A percentile compares a stretch with the other conserved stretches of the same genome.
Evolutionary conservation across 2,329 filamentous ascomycete genomes (phyloP).

Genomic region (Neofusicoccum kwambonambiense): DNA sequence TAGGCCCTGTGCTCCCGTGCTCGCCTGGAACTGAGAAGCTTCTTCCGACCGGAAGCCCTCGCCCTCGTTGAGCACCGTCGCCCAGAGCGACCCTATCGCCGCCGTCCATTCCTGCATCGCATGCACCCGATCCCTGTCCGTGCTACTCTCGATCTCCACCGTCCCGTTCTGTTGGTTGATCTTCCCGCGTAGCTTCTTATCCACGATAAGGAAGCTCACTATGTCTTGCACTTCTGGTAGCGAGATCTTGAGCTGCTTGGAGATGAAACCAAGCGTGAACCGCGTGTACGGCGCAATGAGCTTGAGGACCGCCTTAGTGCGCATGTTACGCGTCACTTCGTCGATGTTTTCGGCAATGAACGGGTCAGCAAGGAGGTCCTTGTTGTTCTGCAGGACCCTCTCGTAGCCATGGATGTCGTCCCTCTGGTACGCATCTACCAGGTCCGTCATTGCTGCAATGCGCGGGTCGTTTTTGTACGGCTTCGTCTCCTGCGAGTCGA

Average conservation of each 20-base stretch:
- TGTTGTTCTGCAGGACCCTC: conserved; percentile 79
- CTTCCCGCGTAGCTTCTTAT: conserved; percentile 80
- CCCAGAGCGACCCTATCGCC: conserved; percentile 68
- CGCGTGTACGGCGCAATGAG: conserved; percentile 92
- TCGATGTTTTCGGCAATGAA: conserved; percentile 99
- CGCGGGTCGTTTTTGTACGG: conserved; percentile 95
- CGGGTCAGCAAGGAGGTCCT: conserved; percentile 82
- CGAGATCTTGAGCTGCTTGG: conserved; percentile 81
- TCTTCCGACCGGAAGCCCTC: conserved; percentile 65
- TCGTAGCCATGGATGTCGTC: conserved; percentile 94
- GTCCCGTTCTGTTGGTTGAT: conserved; percentile 87
- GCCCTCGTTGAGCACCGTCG: conserved; percentile 71
- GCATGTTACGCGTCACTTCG: conserved; percentile 97
- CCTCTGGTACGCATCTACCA: conserved; percentile 93
- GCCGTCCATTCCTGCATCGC: conserved; percentile 72
- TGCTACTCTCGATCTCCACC: conserved; percentile 73
- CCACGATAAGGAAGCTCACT: conserved; percentile 88
- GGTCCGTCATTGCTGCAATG: conserved; percentile 94
- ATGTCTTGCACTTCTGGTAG: conserved; percentile 90
- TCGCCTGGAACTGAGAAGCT: conserved; percentile 32
- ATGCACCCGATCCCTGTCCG: conserved; percentile 70
- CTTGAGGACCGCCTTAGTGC: conserved; percentile 91
- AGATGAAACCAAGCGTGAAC: conserved; percentile 85
- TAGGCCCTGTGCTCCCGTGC: conserved; percentile 20
- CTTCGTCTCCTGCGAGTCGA: conserved; percentile 98